Evolutionary conservation across 2,329 filamentous ascomycete genomes (phyloP).

Genomic region (Colletotrichum siamense): DNA sequence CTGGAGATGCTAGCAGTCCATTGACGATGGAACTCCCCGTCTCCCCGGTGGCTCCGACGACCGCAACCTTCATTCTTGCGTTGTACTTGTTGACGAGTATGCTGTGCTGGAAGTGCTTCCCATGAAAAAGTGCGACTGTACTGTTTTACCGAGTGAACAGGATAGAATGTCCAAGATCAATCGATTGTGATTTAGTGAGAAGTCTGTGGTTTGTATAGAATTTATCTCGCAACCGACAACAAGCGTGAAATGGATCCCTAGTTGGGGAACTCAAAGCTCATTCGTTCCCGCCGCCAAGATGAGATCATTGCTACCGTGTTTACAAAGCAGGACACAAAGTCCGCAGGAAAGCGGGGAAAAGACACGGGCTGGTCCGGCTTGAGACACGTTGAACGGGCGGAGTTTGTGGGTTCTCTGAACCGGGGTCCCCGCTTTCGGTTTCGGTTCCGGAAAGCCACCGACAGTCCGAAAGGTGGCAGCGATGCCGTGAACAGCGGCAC

Average conservation of each 20-base stretch:
- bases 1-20: conserved; percentile 33
- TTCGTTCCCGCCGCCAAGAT: not conserved
- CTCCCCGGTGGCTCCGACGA: conserved; percentile 47
- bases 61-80: conserved; percentile 30
- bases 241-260: not conserved
- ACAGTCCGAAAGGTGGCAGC: not conserved
- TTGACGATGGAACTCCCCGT: conserved; percentile 45
- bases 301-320: not conserved
- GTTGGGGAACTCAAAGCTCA: not conserved
- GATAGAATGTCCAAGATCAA: too few species aligned
- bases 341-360: not conserved
- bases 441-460: not conserved
- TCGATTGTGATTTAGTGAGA: accelerated
- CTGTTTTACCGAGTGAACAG: accelerated
- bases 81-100: not conserved
- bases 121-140: not conserved
- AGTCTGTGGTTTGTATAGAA: not conserved
- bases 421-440: not conserved
- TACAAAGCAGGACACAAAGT: not conserved
- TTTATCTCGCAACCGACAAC: not conserved
- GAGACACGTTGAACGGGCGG: not conserved
- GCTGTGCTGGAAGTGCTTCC: not conserved
- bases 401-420: not conserved
- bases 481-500: not conserved
- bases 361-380: not conserved